Percentiles rank a stretch among this genome's conserved stretches.
Conservation (phyloP, 176 grass and related monocot genomes). For the Carex kokanica region DNA sequence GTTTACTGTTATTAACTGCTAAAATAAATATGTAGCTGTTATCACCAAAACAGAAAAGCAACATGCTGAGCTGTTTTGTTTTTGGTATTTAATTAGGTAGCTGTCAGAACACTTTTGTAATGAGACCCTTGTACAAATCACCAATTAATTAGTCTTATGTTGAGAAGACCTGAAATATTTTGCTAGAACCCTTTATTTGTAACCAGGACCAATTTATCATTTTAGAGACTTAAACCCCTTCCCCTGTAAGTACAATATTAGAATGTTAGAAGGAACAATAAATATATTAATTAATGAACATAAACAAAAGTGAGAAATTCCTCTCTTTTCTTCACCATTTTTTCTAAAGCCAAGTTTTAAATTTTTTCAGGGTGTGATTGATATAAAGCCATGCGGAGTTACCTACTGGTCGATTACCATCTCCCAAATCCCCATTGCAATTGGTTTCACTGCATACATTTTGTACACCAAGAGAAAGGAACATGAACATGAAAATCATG, state of each 20-base stretch:
- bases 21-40: too few relatives aligned
- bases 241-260: neutral
- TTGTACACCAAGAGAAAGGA: constrained; percentile 47
- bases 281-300: neutral
- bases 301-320: neutral
- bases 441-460: constrained; percentile 63
- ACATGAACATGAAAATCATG: neutral
- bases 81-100: neutral
- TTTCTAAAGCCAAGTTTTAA: neutral
- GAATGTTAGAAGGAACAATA: neutral
- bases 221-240: neutral
- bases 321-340: neutral
- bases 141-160: neutral
- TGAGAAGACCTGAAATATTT: neutral
- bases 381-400: constrained; percentile 56
- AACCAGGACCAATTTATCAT: neutral
- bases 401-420: constrained; percentile 57
- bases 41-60: neutral
- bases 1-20: neutral
- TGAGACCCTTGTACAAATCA: neutral
- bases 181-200: neutral
- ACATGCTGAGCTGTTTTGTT: neutral
- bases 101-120: neutral
- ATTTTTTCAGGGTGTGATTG: constrained; percentile 47
- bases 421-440: constrained; percentile 60